A percentile compares a stretch with the other conserved stretches of the same genome.
Evolutionary conservation across 2,329 filamentous ascomycete species (phyloP).

Genomic region (Plectosphaerella cucumerina): DNA sequence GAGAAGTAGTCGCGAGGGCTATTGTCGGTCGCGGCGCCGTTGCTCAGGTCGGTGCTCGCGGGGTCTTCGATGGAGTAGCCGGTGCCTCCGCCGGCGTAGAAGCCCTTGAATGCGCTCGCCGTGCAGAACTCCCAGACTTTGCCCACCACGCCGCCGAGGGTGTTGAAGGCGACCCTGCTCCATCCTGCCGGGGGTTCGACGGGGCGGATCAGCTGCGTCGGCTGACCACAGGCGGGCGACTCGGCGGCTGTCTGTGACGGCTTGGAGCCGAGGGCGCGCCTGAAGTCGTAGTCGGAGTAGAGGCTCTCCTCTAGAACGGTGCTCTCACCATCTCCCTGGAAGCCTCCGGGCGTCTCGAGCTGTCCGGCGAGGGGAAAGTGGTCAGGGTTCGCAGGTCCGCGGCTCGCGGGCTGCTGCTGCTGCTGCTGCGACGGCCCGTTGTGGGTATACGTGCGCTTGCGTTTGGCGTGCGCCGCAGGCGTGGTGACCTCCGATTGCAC

Average conservation of each 20-base stretch:
- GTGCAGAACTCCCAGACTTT: conserved; percentile 85
- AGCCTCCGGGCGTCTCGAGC: conserved; percentile 42
- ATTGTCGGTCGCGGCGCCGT: background rate
- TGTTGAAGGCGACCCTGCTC: conserved; percentile 55
- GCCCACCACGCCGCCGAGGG: conserved; percentile 65
- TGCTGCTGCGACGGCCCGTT: conserved; percentile 19
- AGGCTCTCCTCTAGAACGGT: conserved; percentile 46
- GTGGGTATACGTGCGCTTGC: conserved; percentile 37
- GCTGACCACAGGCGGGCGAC: conserved; percentile 21
- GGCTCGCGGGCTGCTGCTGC: background rate
- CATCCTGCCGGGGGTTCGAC: conserved; percentile 37
- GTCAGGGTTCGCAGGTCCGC: conserved; percentile 7
- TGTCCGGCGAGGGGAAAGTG: conserved; percentile 51
- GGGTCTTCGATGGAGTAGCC: conserved; percentile 56
- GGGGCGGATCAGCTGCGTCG: conserved; percentile 27
- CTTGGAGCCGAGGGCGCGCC: conserved; percentile 47
- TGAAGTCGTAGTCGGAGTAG: conserved; percentile 54
- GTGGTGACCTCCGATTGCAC: conserved; percentile 30
- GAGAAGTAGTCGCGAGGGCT: background rate
- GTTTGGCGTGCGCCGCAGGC: conserved; percentile 32
- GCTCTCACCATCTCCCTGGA: conserved; percentile 20
- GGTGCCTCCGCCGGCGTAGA: conserved; percentile 78
- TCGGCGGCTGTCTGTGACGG: conserved; percentile 32
- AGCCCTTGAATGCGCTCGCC: conserved; percentile 70
- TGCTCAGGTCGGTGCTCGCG: conserved; percentile 1